Conservation (phyloP, 768 basidiomycete species). For the Pleurotus sapidus region DNA sequence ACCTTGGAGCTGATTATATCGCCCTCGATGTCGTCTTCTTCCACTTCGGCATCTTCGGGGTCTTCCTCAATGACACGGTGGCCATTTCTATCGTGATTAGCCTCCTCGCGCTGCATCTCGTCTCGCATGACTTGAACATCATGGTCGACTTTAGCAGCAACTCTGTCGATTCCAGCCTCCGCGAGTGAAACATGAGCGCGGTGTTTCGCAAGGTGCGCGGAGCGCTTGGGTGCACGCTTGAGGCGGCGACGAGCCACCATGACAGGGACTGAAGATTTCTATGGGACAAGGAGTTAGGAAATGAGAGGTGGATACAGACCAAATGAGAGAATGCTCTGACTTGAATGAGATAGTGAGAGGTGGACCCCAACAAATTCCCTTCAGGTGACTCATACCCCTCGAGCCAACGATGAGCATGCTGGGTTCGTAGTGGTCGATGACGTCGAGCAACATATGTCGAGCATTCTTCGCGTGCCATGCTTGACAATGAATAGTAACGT, state of each 20-base stretch:
- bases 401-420: conserved; percentile 94
- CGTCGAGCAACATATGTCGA: conserved; percentile 84
- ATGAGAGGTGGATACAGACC: too few species aligned
- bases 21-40: conserved; percentile 21
- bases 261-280: conserved; percentile 93
- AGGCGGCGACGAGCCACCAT: conserved; percentile 94
- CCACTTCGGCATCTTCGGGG: conserved; percentile 12
- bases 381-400: conserved; percentile 83
- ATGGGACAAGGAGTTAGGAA: background rate
- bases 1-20: conserved; percentile 33
- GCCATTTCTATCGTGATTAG: conserved; percentile 35
- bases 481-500: conserved; percentile 88
- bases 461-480: conserved; percentile 98
- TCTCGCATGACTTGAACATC: conserved; percentile 81
- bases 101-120: conserved; percentile 62
- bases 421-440: conserved; percentile 85
- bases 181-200: conserved; percentile 84
- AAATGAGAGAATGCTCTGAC: conserved; percentile 26
- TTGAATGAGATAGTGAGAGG: conserved; percentile 92
- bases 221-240: conserved; percentile 79
- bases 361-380: conserved; percentile 93
- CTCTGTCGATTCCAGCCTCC: conserved; percentile 85
- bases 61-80: conserved; percentile 17
- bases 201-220: conserved; percentile 78
- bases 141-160: conserved; percentile 80